A percentile compares a stretch with the other conserved stretches of the same genome.
These are phyloP conservation scores for Pythium utonaiense DNA, from an alignment of 352 stramenopile species.

Conservation along the genomic window DNA sequence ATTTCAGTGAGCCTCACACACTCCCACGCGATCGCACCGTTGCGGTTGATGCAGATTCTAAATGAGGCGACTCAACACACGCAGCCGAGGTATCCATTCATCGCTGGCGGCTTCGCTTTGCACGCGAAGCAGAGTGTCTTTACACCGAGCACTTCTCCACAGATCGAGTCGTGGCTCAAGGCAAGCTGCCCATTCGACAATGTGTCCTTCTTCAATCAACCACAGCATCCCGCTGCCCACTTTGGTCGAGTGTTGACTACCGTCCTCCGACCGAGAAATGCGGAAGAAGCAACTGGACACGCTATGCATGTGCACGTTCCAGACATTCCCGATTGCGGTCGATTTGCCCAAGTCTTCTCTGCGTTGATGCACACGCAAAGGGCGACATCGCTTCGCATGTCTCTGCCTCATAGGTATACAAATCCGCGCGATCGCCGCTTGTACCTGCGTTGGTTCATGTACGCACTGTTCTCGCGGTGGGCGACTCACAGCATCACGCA, in stretches of 20 bases:
- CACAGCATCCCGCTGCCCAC: not conserved
- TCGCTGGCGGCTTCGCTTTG: not conserved
- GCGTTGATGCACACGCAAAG: no score
- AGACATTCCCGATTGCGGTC: no score
- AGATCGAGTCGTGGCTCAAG: not conserved
- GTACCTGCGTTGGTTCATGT: not conserved
- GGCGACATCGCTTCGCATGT: no score
- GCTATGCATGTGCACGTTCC: no score
- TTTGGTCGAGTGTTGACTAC: not conserved
- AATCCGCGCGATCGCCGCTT: not conserved
- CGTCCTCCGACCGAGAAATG: no score
- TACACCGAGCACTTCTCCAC: not conserved
- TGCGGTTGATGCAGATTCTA: not conserved
- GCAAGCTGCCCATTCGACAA: not conserved
- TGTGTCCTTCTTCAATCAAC: not conserved
- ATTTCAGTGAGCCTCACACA: not conserved
- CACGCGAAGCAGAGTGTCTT: not conserved
- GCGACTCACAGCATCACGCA: not conserved
- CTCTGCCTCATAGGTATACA: not conserved
- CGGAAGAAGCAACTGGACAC: no score
- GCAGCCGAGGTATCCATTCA: not conserved
- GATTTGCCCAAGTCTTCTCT: no score
- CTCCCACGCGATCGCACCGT: not conserved
- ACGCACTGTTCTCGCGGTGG: not conserved
- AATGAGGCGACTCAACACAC: no score